A percentile compares a stretch with the other conserved stretches of the same genome.
Evolutionary conservation across 331 rosid species (phyloP).

Genomic region (Erythrophleum ivorense): DNA sequence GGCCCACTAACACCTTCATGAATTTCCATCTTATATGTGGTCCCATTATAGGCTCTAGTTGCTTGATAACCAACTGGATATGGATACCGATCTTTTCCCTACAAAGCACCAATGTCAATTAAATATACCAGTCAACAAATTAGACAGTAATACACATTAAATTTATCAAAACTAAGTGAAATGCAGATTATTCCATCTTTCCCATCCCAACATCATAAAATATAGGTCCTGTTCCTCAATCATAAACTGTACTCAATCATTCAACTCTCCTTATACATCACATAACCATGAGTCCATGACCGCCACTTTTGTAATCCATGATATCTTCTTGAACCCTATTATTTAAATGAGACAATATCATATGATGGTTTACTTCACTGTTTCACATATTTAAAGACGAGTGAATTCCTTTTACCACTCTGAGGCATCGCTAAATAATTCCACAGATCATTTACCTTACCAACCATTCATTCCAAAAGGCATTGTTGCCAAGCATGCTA

Average conservation of each 20-base stretch:
- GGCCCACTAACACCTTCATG: conserved; percentile 90
- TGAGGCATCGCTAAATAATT: background rate
- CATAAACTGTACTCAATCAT: background rate
- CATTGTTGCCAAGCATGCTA: background rate
- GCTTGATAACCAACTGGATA: conserved; percentile 85
- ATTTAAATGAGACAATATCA: conserved; percentile 18
- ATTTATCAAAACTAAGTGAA: background rate
- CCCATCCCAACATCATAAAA: conserved; percentile 9
- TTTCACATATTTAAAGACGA: background rate
- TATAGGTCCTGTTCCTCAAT: background rate
- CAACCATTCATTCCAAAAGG: background rate
- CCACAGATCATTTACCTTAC: conserved; percentile 1
- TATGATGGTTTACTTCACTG: background rate
- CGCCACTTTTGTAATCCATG: background rate
- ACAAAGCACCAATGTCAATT: conserved; percentile 31
- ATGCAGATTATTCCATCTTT: background rate
- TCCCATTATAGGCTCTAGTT: conserved; percentile 71
- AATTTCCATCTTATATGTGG: conserved; percentile 69
- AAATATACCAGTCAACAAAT: conserved; percentile 21
- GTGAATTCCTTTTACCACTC: background rate
- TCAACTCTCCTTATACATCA: conserved; percentile 6
- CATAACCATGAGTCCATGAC: background rate
- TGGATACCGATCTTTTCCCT: conserved; percentile 94
- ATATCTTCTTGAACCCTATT: background rate
- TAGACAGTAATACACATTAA: conserved; percentile 21